Percentiles rank a stretch among this genome's conserved stretches.
Evolutionary conservation across 495 filamentous ascomycete genomes (phyloP).

Genomic region (Paragyromitra xinjiangensis): DNA sequence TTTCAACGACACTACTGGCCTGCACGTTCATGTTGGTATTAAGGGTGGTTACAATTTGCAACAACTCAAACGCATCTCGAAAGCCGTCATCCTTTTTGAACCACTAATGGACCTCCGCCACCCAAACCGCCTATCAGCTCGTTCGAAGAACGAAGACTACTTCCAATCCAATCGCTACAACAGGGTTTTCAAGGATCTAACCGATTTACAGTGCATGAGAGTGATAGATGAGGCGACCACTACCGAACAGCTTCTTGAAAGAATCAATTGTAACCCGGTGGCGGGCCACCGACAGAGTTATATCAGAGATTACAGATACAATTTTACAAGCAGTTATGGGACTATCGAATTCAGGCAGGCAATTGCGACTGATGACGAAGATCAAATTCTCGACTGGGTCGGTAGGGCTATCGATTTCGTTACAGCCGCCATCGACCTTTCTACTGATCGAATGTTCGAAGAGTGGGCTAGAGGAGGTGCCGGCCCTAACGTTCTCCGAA

Average conservation of each 20-base stretch:
- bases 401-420: slow-evolving; percentile 6
- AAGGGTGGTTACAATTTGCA: slow-evolving; percentile 21
- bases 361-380: not conserved
- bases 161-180: slow-evolving; percentile 10
- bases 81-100: slow-evolving; percentile 48
- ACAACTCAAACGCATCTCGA: slow-evolving; percentile 38
- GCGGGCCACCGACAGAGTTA: not conserved
- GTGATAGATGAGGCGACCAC: not conserved
- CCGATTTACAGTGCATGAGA: not conserved
- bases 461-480: not conserved
- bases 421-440: not conserved
- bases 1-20: slow-evolving; percentile 32
- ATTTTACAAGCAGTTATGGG: not conserved
- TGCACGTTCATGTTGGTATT: slow-evolving; percentile 47
- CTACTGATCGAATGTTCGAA: not conserved
- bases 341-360: slow-evolving; percentile 43
- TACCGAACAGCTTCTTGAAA: not conserved
- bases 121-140: not conserved
- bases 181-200: not conserved
- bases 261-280: not conserved
- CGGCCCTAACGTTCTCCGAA: slow-evolving; percentile 1
- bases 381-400: slow-evolving; percentile 11
- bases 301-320: slow-evolving; percentile 24
- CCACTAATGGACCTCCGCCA: slow-evolving; percentile 29
- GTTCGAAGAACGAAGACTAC: not conserved